phyloP scores from a whole-genome alignment of 371 early-diverging fungal genomes.

The Mortierella sp. region DNA sequence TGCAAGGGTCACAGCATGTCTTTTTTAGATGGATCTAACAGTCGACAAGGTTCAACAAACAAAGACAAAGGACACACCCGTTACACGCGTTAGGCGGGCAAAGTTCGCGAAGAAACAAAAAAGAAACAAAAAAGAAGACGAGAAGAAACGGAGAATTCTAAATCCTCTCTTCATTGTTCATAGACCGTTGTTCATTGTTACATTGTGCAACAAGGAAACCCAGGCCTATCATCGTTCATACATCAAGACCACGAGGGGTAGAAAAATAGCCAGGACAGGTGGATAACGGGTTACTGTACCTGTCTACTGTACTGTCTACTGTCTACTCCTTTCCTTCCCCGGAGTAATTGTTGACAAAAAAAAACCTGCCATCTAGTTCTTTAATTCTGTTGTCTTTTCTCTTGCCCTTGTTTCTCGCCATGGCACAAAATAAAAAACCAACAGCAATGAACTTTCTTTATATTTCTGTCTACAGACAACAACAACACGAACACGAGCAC shows the following conservation, averaged over 20 bases:
- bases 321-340: too few species aligned
- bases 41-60: neutral
- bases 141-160: neutral
- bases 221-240: neutral
- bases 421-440: neutral
- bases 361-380: neutral
- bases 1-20: too few species aligned
- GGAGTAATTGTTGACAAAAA: neutral
- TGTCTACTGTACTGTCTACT: neutral
- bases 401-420: neutral
- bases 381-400: too few species aligned
- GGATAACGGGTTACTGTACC: neutral
- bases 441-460: neutral
- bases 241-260: constrained; percentile 5
- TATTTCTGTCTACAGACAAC: neutral
- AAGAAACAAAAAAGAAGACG: neutral
- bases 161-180: neutral
- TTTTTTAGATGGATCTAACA: too few species aligned
- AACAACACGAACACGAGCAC: too few species aligned
- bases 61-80: neutral
- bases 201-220: neutral
- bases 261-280: neutral
- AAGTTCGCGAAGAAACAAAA: neutral
- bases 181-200: neutral
- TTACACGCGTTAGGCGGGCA: neutral